phyloP scores from a whole-genome alignment of 2,329 filamentous ascomycete genomes.

The Colletotrichum sp. region DNA sequence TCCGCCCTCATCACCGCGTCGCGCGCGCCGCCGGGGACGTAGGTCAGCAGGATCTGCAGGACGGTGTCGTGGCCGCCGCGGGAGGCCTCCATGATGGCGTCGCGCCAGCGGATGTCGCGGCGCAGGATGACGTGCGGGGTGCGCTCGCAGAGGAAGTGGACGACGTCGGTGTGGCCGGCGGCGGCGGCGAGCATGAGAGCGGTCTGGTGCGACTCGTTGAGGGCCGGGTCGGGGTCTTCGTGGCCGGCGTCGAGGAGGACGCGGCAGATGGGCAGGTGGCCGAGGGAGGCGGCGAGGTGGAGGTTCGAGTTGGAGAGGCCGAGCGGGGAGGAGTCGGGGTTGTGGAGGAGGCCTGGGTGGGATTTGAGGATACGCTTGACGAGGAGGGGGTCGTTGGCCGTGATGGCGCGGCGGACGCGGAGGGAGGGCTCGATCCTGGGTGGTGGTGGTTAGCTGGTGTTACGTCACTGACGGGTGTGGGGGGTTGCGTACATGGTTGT shows the following conservation, averaged over 20 bases:
- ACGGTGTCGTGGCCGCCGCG: constrained; percentile 66
- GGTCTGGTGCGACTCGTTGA: constrained; percentile 82
- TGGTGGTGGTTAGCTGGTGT: not conserved
- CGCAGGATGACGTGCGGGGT: constrained; percentile 69
- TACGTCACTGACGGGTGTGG: not conserved
- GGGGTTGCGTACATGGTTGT: not conserved
- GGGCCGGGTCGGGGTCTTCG: constrained; percentile 73
- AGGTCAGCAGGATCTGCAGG: constrained; percentile 69
- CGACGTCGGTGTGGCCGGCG: constrained; percentile 74
- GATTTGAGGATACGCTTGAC: constrained; percentile 78
- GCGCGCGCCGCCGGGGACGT: constrained; percentile 57
- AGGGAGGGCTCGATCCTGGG: constrained; percentile 77
- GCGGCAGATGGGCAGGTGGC: constrained; percentile 71
- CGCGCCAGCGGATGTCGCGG: constrained; percentile 70
- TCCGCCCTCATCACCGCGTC: constrained; percentile 65
- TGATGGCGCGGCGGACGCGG: constrained; percentile 82
- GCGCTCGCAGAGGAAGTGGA: constrained; percentile 70
- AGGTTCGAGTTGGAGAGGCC: constrained; percentile 83
- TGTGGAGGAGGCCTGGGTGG: constrained; percentile 74
- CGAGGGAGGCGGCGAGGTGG: constrained; percentile 79
- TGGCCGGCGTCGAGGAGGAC: constrained; percentile 77
- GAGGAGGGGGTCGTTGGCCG: constrained; percentile 73
- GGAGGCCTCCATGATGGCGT: constrained; percentile 73
- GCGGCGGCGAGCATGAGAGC: constrained; percentile 80
- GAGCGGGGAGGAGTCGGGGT: constrained; percentile 73